A percentile compares a stretch with the other conserved stretches of the same genome.
These are phyloP conservation scores for Ceratobasidium sp. DNA, from an alignment of 1,284 basidiomycete genomes.

Conservation along the genomic window DNA sequence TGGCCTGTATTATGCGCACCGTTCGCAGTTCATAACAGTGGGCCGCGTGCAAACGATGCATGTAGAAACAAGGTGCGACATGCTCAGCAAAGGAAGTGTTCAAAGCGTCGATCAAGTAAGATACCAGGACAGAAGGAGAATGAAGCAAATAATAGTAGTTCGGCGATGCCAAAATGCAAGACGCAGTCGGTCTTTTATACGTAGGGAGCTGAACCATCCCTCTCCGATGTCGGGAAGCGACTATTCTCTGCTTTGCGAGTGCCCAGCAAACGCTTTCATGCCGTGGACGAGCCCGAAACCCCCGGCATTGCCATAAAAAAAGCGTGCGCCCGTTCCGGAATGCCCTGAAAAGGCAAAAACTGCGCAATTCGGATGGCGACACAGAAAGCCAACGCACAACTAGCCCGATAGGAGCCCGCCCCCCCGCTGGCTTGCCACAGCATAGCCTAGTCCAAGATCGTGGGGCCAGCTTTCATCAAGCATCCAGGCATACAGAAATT, in stretches of 20 bases:
- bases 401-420: neutral
- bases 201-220: neutral
- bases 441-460: neutral
- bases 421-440: neutral
- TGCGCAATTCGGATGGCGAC: neutral
- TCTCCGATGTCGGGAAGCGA: neutral
- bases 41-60: neutral
- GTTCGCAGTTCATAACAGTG: conserved; percentile 10
- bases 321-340: neutral
- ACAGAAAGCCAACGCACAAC: neutral
- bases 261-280: neutral
- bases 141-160: neutral
- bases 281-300: neutral
- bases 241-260: neutral
- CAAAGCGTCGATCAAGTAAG: too few species aligned
- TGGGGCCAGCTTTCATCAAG: conserved; percentile 1
- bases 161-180: neutral
- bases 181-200: neutral
- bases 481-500: neutral
- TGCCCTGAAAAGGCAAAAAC: neutral
- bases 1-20: neutral
- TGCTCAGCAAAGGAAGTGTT: neutral
- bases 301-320: neutral
- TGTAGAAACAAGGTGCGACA: neutral
- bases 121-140: neutral